Base-by-base conservation (phyloP, 257 asterid genomes). In the Nemophila menziesii region DNA sequence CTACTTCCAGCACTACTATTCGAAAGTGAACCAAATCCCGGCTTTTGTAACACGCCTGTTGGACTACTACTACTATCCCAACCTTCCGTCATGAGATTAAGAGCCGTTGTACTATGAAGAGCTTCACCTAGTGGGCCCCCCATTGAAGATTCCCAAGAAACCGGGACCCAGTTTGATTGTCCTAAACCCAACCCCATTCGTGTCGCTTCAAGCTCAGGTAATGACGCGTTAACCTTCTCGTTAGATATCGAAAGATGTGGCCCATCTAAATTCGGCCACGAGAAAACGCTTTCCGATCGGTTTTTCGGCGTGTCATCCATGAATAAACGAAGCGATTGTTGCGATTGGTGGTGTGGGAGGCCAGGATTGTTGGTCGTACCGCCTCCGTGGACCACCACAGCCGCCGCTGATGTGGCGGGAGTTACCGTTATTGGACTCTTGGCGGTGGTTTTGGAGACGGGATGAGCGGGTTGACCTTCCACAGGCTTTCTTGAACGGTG, bases 401-500 rank as follows among this genome's bases (percentile, higher is more conserved):
- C 60, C 10, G 69, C 46, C 15, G 66, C 20, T n/a, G n/a, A n/a
- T n/a, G n/a, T n/a, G n/a, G n/a, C n/a, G n/a, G n/a, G n/a, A 33
- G 82, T 50, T 16, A 77, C 43, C 41, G 65, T 4, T 13, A 74
- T 62, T 26, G 63, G 46, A 46, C 45, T 61, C 61, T 71, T 62
- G 50, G 52, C 55, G 15, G 56, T 43, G 20, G 65, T 34, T 48
- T 51, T 69, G 9, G 79, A 4, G 60, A 70, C 68, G 60, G 75
- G 46, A 60, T 64, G 70, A 73, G 73, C 78, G 16, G 92, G 11
- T 57, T 74, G 33, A 44, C 72, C 72, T 90, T 90, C 99, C 99
- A 90, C 99, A 79, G 92, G 99, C 99, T 90, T 90, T 90, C 99
- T 90, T 90, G 99, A 90, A 85, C 99, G 96, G 49, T 85, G 99